Evolutionary conservation across 169 alveolate species (phyloP), one percentile per base, ranked within the genome.

Genomic region (Plasmodium gaboni): DNA sequence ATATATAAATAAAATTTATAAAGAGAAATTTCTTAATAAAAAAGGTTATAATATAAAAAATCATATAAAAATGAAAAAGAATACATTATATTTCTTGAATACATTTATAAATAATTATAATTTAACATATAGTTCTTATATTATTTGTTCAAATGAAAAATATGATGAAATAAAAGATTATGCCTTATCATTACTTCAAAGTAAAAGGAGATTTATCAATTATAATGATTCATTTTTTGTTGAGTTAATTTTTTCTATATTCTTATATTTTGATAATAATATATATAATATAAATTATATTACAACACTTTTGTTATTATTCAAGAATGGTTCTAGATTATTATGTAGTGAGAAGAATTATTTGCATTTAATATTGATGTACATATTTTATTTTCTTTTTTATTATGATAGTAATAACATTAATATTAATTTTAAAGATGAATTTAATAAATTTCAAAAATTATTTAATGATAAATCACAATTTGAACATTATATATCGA

Each of bases 61-160:
- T 68, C 90, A 80, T 15, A 68, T 68, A 67, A 80, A 80, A 80
- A 80, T 80, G 90, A 80, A 80, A 61, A 80, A 80, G 17, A 80
- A 80, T 80, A 53, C 72, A 22, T 50, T 80, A 24, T 17, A 80
- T 44, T 80, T 80, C 67, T 68, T 80, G 53, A 80, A 83, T 50
- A 68, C 22, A 53, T 80, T 68, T 68, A 42, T 80, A 50, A 38
- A 46, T 26, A 80, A 68, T 32, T 26, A 32, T 50, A 80, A 61
- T 80, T 15, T 80, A 60, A 17, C 73, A 17, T 80, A 67, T 60
- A 44, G 85, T 51, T 65, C 90, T 1, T 80, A 80, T 61, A 48
- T 80, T 28, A 67, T 80, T 46, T 80, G 90, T 48, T 80, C 69
- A 9, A 38, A 38, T 17, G 90, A 80, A 68, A 80, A 80, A 46